Evolutionary conservation across 139 green algal genomes (phyloP).

Genomic region (Auxenochlorella pyrenoidosa): DNA sequence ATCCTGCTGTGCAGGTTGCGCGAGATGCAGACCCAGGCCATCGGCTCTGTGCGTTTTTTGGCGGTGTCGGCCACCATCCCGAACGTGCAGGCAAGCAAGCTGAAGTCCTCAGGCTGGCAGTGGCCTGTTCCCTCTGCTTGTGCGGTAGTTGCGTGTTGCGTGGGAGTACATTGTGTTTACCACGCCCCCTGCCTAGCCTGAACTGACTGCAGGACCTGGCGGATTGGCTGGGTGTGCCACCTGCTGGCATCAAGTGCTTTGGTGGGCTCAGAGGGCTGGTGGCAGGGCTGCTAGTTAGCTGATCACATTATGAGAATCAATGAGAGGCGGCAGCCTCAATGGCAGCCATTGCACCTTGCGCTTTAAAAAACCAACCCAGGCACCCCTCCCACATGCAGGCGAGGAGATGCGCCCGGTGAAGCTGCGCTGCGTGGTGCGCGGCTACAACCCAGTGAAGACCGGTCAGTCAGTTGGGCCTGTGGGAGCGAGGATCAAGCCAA

Average conservation of each 20-base stretch:
- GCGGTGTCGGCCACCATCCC: constrained; percentile 64
- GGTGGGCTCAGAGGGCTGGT: constrained; percentile 49
- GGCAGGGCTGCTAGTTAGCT: constrained; percentile 34
- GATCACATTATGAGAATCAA: no score
- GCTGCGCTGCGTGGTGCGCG: constrained; percentile 82
- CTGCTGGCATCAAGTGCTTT: constrained; percentile 66
- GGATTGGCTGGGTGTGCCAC: constrained; percentile 70
- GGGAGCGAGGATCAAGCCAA: not conserved
- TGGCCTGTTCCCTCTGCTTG: no score
- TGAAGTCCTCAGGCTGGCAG: no score
- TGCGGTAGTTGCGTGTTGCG: no score
- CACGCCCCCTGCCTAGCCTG: not conserved
- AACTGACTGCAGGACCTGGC: constrained; percentile 64
- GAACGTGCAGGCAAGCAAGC: not conserved
- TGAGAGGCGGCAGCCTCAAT: no score
- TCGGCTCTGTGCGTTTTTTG: constrained; percentile 81
- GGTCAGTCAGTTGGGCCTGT: not conserved
- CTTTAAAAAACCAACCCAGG: no score
- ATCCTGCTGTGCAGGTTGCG: constrained; percentile 8
- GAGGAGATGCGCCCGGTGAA: constrained; percentile 90
- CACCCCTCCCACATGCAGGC: constrained; percentile 67
- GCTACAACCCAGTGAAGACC: constrained; percentile 75
- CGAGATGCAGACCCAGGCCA: constrained; percentile 59
- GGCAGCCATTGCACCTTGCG: no score
- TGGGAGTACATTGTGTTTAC: not conserved